Evolutionary conservation across 1,284 basidiomycete species (phyloP), one percentile per base, ranked within the genome.

Genomic region (Cerrena zonata): DNA sequence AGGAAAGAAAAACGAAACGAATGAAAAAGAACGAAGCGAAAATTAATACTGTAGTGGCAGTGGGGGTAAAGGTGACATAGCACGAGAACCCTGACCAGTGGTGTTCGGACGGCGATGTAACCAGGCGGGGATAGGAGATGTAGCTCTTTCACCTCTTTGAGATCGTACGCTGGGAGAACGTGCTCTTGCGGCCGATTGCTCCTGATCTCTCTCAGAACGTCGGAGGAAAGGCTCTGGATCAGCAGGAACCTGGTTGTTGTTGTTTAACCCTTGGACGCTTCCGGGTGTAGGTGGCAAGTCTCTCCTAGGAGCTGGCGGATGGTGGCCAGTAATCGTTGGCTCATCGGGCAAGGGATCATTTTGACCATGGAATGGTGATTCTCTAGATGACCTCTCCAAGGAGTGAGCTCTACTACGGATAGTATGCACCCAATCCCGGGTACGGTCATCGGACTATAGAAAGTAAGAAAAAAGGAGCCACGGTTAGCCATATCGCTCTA

Each of bases 361-460:
- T 34, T 7, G 15, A 15, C 30, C 30, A 34, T 7, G 30, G 30
- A 7, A 34, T 7, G 30, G 30, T 34, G 30, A 34, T 15, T 15
- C 15, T 34, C 30, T n/a, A n/a, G n/a, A n/a, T n/a, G n/a, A n/a
- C n/a, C n/a, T 34, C 30, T 34, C 41, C 41, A 22, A 22, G 13
- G 41, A 42, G 13, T 42, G 44, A 30, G 44, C 19, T 27, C 24
- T 26, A 15, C 15, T 27, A 12, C 60, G 55, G 11, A 61, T 61
- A 19, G 61, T 54, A 37, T 63, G 60, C 10, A 66, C 60, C 64
- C 64, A 66, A 11, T 59, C 59, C 41, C 62, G 58, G 5, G 59
- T 63, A 40, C 65, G 62, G 27, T 63, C 58, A 30, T 60, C 59
- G 24, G 52, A 41, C 56, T 53, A 49, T 54, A 39, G 24, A 49